A percentile compares a stretch with the other conserved stretches of the same genome.
Conservation (phyloP, 2,329 filamentous ascomycete species). For the Epicoccum nigrum region DNA sequence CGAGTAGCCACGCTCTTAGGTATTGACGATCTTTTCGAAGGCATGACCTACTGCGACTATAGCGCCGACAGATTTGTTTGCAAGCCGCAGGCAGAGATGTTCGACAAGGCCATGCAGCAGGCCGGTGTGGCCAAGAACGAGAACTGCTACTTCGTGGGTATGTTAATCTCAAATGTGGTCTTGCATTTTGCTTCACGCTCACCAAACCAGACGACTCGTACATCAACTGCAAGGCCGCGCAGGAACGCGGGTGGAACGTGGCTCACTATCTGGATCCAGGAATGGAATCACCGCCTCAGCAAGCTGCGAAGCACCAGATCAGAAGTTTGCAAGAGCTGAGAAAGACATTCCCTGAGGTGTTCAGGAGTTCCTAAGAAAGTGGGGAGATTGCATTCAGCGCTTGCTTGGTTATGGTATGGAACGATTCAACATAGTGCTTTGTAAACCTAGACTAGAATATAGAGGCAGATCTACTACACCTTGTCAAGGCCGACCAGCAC, state of each 20-base stretch:
- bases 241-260: constrained; percentile 82
- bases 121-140: constrained; percentile 71
- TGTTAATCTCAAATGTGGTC: constrained; percentile 43
- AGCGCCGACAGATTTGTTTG: constrained; percentile 74
- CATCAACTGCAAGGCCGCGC: constrained; percentile 78
- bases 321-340: constrained; percentile 76
- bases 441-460: neutral
- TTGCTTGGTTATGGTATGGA: too few relatives aligned
- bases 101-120: constrained; percentile 84
- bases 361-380: constrained; percentile 61
- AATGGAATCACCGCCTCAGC: constrained; percentile 65
- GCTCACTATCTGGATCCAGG: constrained; percentile 84
- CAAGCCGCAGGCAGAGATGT: constrained; percentile 86
- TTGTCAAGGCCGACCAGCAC: too few relatives aligned
- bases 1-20: constrained; percentile 80
- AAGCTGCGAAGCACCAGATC: constrained; percentile 77
- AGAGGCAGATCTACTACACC: neutral
- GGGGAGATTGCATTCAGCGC: neutral
- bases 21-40: constrained; percentile 89
- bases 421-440: neutral
- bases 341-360: constrained; percentile 79
- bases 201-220: constrained; percentile 77
- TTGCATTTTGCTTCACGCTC: constrained; percentile 10
- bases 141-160: constrained; percentile 92
- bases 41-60: constrained; percentile 95